Evolutionary conservation across 306 rosid genomes (phyloP), one percentile per base, ranked within the genome.

Genomic region (Rosa rugosa): DNA sequence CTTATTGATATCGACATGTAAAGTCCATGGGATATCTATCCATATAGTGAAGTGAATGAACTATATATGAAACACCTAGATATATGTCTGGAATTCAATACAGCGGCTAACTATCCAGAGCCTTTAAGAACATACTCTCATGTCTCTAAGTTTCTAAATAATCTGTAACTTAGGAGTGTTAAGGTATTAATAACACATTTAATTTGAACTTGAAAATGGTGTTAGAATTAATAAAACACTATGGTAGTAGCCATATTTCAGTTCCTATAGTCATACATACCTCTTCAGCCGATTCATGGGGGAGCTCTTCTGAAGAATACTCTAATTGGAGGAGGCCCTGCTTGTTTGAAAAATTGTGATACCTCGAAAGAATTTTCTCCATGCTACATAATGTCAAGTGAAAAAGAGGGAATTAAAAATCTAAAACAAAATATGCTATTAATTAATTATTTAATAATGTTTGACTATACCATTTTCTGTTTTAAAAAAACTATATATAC

Each of bases 361-460:
- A 90, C 77, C 91, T 89, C 72, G 87, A 71, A 64, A 92, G 83
- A 13, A 82, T 87, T 5, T 87, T 92, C 46, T 88, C 88, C 96
- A 90, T 89, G 89, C 97, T 90, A 79, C 83, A 36, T 6, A 5
- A 65, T 34, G 44, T 63, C 13, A 34, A 64, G 8, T 12, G 64
- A 80, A 83, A 45, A 45, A 53, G 16, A 67, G 54, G 34, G 7
- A 82, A 53, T 60, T 72, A 44, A 46, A 71, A 82, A 80, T 51
- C 10, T 71, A 50, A 71, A 49, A 31, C 25, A 17, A 18, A 50
- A 72, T 27, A 18, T 53, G 69, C 41, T 27, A 64, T 64, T 64
- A 31, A 64, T 5, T 13, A 60, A 60, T 4, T 59, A 59, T 59
- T 11, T 23, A 59, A 17, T 25, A 23, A 59, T 59, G 56, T 50